A percentile compares a stretch with the other conserved stretches of the same genome.
These are phyloP conservation scores for Cornus florida DNA, from an alignment of 148 eudicot species.

Conservation along the genomic window DNA sequence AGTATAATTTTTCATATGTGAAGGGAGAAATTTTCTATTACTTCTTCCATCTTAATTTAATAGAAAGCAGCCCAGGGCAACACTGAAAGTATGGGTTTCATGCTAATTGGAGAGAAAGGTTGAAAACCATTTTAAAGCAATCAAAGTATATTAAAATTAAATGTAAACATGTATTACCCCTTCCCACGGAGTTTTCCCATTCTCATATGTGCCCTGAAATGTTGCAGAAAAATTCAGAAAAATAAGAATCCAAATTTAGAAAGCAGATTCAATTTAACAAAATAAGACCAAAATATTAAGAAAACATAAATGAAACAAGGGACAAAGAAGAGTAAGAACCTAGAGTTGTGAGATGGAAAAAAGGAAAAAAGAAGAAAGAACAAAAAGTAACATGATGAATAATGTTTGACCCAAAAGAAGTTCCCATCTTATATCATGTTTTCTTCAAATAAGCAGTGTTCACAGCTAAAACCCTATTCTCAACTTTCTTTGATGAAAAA, in stretches of 20 bases:
- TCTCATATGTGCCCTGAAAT: conserved; percentile 65
- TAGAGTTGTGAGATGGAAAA: not conserved
- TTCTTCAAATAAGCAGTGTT: conserved; percentile 2
- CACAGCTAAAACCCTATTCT: no score
- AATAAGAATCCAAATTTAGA: conserved; percentile 4
- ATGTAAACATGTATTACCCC: conserved; percentile 50
- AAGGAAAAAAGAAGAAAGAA: not conserved
- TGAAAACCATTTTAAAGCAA: not conserved
- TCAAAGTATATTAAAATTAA: not conserved
- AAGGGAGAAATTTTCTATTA: not conserved
- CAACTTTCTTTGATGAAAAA: no score
- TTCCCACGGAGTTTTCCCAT: conserved; percentile 90
- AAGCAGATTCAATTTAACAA: conserved; percentile 4
- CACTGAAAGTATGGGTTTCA: not conserved
- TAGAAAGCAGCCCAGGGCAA: not conserved
- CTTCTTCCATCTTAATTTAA: no score
- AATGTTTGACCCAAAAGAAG: no score
- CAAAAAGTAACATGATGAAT: not conserved
- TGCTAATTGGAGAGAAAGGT: not conserved
- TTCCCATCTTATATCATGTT: no score
- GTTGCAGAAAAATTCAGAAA: conserved; percentile 8
- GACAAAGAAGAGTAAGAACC: not conserved
- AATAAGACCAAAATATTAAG: not conserved
- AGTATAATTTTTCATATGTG: no score
- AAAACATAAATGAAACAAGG: conserved; percentile 6